Evolutionary conservation across 495 filamentous ascomycete genomes (phyloP).

Genomic region (Neurospora sp.): DNA sequence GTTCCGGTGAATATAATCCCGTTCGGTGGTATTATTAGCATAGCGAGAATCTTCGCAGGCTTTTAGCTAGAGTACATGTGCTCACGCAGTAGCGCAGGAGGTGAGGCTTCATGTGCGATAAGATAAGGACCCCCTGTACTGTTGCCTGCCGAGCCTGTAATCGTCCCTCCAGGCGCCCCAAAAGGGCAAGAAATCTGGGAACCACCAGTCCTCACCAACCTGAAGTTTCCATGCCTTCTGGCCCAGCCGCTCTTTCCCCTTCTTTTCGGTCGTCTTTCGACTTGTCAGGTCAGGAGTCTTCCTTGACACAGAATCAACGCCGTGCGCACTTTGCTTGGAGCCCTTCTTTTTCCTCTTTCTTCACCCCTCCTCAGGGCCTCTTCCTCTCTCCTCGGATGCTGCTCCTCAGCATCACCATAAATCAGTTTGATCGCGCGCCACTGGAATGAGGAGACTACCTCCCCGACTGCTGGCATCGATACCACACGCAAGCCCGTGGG

Average conservation of each 20-base stretch:
- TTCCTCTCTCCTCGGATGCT: conserved; percentile 17
- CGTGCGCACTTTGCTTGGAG: conserved; percentile 1
- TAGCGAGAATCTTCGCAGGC: background rate
- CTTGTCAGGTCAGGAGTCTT: background rate
- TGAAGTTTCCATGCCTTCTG: background rate
- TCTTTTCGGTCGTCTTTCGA: background rate
- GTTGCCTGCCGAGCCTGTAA: background rate
- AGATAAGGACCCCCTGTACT: background rate
- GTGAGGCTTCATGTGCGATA: background rate
- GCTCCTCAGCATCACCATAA: conserved; percentile 17
- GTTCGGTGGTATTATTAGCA: background rate
- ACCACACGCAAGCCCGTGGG: conserved; percentile 10
- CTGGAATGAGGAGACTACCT: conserved; percentile 31
- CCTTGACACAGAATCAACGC: background rate
- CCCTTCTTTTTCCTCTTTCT: background rate
- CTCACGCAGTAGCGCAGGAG: background rate
- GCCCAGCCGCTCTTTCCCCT: background rate
- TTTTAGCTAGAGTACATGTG: background rate
- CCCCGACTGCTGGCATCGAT: conserved; percentile 13
- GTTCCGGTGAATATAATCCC: background rate
- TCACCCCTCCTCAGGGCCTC: background rate
- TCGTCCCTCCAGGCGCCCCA: background rate
- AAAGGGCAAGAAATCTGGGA: background rate
- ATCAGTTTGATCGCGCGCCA: conserved; percentile 14
- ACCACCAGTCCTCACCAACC: background rate